A percentile compares a stretch with the other conserved stretches of the same genome.
Evolutionary conservation across 1,284 basidiomycete genomes (phyloP).

Genomic region (Ceratobasidium sp.): DNA sequence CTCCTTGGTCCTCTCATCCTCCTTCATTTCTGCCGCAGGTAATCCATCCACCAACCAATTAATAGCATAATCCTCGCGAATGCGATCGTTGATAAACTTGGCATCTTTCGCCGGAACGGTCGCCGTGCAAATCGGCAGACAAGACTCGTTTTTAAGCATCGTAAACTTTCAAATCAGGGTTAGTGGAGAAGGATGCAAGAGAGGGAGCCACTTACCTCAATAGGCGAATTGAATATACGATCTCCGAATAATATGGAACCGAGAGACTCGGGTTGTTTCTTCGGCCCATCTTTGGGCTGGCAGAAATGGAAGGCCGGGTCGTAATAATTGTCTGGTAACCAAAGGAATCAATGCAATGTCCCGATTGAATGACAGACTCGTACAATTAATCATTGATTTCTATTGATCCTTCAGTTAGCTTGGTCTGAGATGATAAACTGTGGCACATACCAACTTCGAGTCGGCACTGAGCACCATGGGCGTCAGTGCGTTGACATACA

Average conservation of each 20-base stretch:
- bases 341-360: constrained; percentile 45
- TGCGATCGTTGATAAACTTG: constrained; percentile 88
- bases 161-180: constrained; percentile 60
- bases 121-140: constrained; percentile 74
- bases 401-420: constrained; percentile 48
- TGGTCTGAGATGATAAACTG: constrained; percentile 43
- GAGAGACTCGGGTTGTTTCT: constrained; percentile 83
- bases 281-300: constrained; percentile 73
- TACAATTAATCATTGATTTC: constrained; percentile 85
- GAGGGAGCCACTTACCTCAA: constrained; percentile 64
- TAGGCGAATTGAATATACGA: constrained; percentile 89
- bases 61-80: constrained; percentile 89
- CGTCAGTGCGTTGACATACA: constrained; percentile 85
- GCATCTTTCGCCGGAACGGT: constrained; percentile 73
- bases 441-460: constrained; percentile 72
- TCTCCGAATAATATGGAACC: constrained; percentile 96
- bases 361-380: constrained; percentile 46
- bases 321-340: constrained; percentile 79
- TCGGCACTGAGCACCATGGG: constrained; percentile 78
- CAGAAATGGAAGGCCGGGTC: constrained; percentile 87
- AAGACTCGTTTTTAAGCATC: constrained; percentile 76
- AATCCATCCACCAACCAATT: constrained; percentile 96
- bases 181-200: not conserved
- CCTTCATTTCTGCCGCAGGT: constrained; percentile 90
- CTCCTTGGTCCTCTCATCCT: constrained; percentile 75